Evolutionary conservation across 306 rosid species (phyloP), one percentile per base, ranked within the genome.

Genomic region (Sicyos edulis): DNA sequence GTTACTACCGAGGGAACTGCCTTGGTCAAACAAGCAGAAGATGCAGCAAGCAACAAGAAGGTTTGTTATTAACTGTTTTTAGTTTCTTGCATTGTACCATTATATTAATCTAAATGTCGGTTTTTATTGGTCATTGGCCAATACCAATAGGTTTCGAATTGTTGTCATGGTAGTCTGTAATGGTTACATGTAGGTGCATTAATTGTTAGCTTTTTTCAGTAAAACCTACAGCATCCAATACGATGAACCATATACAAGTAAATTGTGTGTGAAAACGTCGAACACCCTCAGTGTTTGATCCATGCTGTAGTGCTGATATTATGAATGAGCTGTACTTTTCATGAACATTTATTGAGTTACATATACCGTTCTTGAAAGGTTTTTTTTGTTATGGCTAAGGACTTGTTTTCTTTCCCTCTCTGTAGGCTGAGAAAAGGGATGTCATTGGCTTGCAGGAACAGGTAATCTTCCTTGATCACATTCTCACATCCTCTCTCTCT

Each of bases 1-100:
- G 93, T 92, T 44, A 90, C 96, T 76, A 75, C 96, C 37, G 96
- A 90, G 85, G 98, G 96, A 58, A 92, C 89, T 81, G 88, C 96
- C 63, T 86, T 92, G 83, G 96, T 92, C 82, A 92, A 90, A 86
- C 96, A 74, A 71, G 98, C 98, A 10, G 96, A 90, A 86, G 98
- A 92, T 84, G 96, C 96, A 67, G 98, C 96, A 67, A 90, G 96
- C 82, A 92, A 76, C 82, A 92, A 83, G 82, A 92, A 86, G 96
- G 98, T 90, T 37, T 34, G 56, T 81, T 54, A 70, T 54, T 77
- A 54, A 78, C 50, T 50, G 62, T 24, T 60, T 24, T 75, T 70
- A 19, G 17, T 70, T 53, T 73, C 47, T 71, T 61, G 17, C 44
- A 14, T 47, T 49, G 49, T n/a, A 62, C 12, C 37, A 67, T 47